A percentile compares a stretch with the other conserved stretches of the same genome.
Conservation (phyloP, 139 green algal species). For the Ettlia oleoabundans region DNA sequence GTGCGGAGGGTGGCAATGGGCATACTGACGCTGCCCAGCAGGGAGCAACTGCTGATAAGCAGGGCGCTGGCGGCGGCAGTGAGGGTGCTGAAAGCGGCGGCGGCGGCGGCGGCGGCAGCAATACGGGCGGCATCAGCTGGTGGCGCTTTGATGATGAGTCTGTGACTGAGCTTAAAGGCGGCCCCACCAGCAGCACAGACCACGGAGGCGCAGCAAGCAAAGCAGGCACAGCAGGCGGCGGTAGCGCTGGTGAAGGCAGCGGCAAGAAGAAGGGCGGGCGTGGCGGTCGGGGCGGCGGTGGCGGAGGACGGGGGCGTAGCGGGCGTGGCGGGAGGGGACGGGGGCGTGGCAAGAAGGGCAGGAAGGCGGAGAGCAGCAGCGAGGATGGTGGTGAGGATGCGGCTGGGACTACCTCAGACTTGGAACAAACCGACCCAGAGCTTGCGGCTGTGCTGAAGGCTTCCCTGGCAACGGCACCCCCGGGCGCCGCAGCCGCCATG, state of each 20-base stretch:
- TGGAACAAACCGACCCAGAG: not conserved
- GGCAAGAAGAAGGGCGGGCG: slow-evolving; percentile 16
- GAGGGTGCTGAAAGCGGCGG: no score
- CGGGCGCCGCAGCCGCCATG: no score
- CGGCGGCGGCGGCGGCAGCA: no score
- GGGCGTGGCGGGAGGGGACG: not conserved
- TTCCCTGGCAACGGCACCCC: no score
- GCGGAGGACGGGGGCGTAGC: not conserved
- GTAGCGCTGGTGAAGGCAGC: not conserved
- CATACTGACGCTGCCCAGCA: slow-evolving; percentile 29
- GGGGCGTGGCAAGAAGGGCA: not conserved
- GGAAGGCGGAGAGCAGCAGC: not conserved
- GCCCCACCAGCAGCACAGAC: slow-evolving; percentile 56
- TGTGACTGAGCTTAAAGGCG: slow-evolving; percentile 58
- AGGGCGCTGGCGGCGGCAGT: no score
- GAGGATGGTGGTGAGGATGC: not conserved
- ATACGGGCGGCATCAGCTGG: no score
- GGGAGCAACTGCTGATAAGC: not conserved
- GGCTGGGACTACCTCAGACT: not conserved
- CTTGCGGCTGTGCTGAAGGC: not conserved
- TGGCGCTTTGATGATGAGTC: slow-evolving; percentile 90
- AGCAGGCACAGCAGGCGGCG: not conserved
- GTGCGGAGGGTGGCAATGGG: slow-evolving; percentile 50
- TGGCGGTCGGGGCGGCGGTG: not conserved
- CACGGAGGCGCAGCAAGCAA: slow-evolving; percentile 47